Evolutionary conservation across 1,284 basidiomycete genomes (phyloP), one percentile per base, ranked within the genome.

Genomic region (Leucoagaricus sp.): DNA sequence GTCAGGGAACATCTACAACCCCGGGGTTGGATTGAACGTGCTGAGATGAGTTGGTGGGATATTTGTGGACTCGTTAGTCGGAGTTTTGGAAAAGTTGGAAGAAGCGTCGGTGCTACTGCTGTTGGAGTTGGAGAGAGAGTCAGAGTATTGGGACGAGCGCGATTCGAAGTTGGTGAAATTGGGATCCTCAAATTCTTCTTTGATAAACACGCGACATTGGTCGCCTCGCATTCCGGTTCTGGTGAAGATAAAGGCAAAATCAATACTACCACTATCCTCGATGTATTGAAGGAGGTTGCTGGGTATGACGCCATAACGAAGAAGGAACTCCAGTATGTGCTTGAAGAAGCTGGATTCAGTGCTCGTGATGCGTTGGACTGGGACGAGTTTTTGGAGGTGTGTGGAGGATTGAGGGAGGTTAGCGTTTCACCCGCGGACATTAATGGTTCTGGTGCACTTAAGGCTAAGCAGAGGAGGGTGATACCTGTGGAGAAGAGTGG

Each of bases 401-500:
- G 74, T 40, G 57, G 60, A 2, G 87, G 84, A 49, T 74, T 95
- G 60, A 93, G 93, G 70, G 91, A 94, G 63, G 81, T 94, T 17
- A 82, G 82, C 55, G 84, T 85, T 66, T 75, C 78, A 50, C 86
- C 78, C 68, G 74, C 70, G 53, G 73, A 67, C 21, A 62, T 50
- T 25, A 21, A n/a, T 55, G 47, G 46, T 25, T 13, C 17, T 2
- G 36, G 38, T 19, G 25, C 26, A 13, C 10, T 63, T 29, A 61
- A 68, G 61, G 44, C 77, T 36, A 52, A 76, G 60, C 70, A 83
- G 63, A 76, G 87, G 57, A 72, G 73, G 59, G 78, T 81, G 60
- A 94, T 93, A 58, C 91, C 92, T 1, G 91, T 94, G 15, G 91
- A 94, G 75, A 87, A 90, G 79, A 89, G 87, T 59, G 92, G 91